Conservation (phyloP, 805 yeast genomes). For the Wickerhamiella dianesei region DNA sequence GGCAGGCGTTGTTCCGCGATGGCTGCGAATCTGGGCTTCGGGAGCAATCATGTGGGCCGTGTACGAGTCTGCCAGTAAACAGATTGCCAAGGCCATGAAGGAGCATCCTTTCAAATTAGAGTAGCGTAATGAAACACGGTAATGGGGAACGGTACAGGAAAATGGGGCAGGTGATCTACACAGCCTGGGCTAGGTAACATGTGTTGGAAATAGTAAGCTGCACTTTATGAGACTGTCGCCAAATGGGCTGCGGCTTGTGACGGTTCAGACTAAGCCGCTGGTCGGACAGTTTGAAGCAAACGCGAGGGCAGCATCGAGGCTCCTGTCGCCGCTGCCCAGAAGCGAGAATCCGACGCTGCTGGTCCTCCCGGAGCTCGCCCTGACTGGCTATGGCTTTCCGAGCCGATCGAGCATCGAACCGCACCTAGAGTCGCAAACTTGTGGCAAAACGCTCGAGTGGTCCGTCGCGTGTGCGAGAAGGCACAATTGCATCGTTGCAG, state of each 20-base stretch:
- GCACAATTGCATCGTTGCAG: conserved; percentile 49
- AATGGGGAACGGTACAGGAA: too few species aligned
- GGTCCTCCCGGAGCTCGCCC: conserved; percentile 69
- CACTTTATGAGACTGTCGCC: neutral
- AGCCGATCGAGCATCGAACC: conserved; percentile 38
- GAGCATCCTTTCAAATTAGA: conserved; percentile 14
- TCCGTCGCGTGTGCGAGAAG: conserved; percentile 40
- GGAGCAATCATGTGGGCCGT: conserved; percentile 58
- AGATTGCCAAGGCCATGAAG: conserved; percentile 9
- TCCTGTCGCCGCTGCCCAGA: neutral
- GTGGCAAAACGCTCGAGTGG: conserved; percentile 40
- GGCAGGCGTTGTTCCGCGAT: conserved; percentile 40
- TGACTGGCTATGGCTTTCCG: conserved; percentile 70
- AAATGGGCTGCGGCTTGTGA: neutral
- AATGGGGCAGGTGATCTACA: too few species aligned
- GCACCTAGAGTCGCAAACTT: conserved; percentile 34
- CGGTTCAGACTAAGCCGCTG: neutral
- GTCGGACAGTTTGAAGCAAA: neutral
- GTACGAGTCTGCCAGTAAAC: conserved; percentile 30
- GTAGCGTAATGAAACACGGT: neutral
- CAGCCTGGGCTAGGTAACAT: too few species aligned
- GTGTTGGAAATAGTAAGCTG: too few species aligned
- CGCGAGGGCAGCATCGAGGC: neutral
- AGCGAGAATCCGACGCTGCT: conserved; percentile 26
- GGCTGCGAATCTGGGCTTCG: conserved; percentile 53